Conservation (phyloP, 1,284 basidiomycete genomes). For the Apiotrichum gracile region DNA sequence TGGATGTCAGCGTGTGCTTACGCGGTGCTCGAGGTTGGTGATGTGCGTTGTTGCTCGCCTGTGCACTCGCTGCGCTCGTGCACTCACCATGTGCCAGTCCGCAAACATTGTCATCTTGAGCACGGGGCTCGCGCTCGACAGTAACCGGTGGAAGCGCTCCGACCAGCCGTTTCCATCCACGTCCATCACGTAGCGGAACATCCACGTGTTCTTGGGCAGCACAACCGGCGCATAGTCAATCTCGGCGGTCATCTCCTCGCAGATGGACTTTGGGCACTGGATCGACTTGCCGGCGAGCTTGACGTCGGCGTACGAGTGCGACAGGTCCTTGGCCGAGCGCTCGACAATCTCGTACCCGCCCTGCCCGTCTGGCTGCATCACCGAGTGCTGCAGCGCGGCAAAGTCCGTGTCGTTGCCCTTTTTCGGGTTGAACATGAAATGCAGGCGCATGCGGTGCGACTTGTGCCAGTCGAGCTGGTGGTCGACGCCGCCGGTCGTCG, state of each 20-base stretch:
- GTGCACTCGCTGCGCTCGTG: neutral
- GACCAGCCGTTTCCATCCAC: conserved; percentile 64
- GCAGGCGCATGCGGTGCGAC: conserved; percentile 46
- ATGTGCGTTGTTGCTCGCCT: neutral
- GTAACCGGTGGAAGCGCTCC: conserved; percentile 54
- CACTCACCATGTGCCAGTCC: conserved; percentile 45
- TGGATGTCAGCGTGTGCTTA: conserved; percentile 5
- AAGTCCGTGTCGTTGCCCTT: conserved; percentile 33
- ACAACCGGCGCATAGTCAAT: conserved; percentile 50
- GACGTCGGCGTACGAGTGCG: conserved; percentile 45
- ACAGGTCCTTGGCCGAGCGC: conserved; percentile 31
- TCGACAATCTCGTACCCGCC: conserved; percentile 32
- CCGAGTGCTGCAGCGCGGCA: conserved; percentile 29
- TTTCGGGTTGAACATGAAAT: conserved; percentile 44
- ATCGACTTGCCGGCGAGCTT: conserved; percentile 42
- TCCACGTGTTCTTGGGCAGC: conserved; percentile 54
- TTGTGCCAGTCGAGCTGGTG: conserved; percentile 44
- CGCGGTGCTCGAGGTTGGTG: neutral
- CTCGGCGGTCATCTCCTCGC: conserved; percentile 33
- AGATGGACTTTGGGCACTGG: conserved; percentile 30
- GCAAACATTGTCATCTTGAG: conserved; percentile 48
- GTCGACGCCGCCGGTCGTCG: conserved; percentile 45
- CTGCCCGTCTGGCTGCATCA: conserved; percentile 43
- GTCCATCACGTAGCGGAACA: conserved; percentile 44
- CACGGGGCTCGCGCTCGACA: conserved; percentile 46